These are phyloP conservation scores for Pseudogymnoascus sp. DNA, from an alignment of 2,329 filamentous ascomycete genomes.

Conservation along the genomic window DNA sequence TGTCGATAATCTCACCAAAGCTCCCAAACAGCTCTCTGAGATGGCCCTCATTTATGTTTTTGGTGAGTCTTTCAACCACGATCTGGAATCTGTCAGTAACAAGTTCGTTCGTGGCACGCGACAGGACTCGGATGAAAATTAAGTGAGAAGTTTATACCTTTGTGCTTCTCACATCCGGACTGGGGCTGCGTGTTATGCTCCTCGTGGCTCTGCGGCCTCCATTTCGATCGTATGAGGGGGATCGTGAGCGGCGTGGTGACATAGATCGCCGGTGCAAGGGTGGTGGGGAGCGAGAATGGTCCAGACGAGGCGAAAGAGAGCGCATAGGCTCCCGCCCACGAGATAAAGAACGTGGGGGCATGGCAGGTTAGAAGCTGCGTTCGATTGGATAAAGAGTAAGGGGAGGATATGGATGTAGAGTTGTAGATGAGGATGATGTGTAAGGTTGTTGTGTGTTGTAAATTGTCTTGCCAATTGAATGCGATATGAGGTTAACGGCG, in stretches of 20 bases:
- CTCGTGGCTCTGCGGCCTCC: constrained; percentile 25
- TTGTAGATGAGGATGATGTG: not conserved
- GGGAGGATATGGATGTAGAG: not conserved
- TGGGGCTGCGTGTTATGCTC: constrained; percentile 21
- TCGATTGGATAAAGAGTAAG: not conserved
- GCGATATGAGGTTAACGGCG: not conserved
- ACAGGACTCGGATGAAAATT: not conserved
- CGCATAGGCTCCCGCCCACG: constrained; percentile 11
- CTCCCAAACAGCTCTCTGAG: constrained; percentile 84
- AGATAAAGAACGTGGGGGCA: constrained; percentile 11
- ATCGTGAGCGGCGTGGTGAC: constrained; percentile 24
- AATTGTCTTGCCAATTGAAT: not conserved
- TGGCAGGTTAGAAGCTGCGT: not conserved
- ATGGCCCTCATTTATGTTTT: constrained; percentile 85
- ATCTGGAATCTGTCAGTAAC: constrained; percentile 48
- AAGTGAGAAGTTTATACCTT: constrained; percentile 34
- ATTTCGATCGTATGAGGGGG: constrained; percentile 24
- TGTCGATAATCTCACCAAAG: constrained; percentile 76
- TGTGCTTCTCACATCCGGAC: constrained; percentile 39
- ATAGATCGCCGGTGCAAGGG: constrained; percentile 27
- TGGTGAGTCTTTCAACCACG: constrained; percentile 90
- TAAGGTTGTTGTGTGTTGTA: not conserved
- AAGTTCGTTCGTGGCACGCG: constrained; percentile 9
- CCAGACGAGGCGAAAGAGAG: constrained; percentile 9
- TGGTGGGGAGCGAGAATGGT: constrained; percentile 5